A percentile compares a stretch with the other conserved stretches of the same genome.
These are phyloP conservation scores for Monilinia aucupariae DNA, from an alignment of 2,329 filamentous ascomycete species.

Conservation along the genomic window DNA sequence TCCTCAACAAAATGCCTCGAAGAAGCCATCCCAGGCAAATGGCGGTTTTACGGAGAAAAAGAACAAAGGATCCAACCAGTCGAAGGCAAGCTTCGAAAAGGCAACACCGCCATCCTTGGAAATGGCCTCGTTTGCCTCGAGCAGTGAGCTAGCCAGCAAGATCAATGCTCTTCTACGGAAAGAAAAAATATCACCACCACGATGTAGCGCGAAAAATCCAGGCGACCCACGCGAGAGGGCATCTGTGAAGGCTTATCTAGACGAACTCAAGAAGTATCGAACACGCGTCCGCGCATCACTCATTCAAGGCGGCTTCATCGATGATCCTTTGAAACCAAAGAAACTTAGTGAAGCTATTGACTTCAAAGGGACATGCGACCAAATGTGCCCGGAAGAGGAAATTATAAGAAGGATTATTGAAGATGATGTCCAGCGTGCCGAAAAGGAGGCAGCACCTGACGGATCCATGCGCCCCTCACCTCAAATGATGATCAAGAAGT, in stretches of 20 bases:
- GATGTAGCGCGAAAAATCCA: constrained; percentile 20
- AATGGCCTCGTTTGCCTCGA: constrained; percentile 15
- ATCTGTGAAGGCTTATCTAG: constrained; percentile 50
- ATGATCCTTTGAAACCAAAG: constrained; percentile 59
- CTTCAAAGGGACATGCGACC: constrained; percentile 63
- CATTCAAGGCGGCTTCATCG: constrained; percentile 55
- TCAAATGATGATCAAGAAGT: constrained; percentile 58
- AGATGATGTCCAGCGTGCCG: constrained; percentile 50
- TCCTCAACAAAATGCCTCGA: constrained; percentile 1
- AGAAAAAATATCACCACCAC: constrained; percentile 38
- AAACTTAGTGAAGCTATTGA: constrained; percentile 58
- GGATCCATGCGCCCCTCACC: constrained; percentile 45
- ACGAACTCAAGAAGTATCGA: constrained; percentile 53
- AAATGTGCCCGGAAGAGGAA: constrained; percentile 66
- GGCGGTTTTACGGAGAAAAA: constrained; percentile 3
- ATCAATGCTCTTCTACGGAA: constrained; percentile 50
- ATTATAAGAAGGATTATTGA: constrained; percentile 58
- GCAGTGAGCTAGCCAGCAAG: constrained; percentile 39
- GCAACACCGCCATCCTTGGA: neutral
- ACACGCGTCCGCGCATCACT: constrained; percentile 51
- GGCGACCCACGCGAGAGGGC: constrained; percentile 38
- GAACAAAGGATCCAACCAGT: constrained; percentile 1
- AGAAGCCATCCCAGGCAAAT: neutral
- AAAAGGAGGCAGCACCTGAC: constrained; percentile 43
- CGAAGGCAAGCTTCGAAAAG: neutral